Evolutionary conservation across 768 basidiomycete genomes (phyloP).

Genomic region (Russula compacta): DNA sequence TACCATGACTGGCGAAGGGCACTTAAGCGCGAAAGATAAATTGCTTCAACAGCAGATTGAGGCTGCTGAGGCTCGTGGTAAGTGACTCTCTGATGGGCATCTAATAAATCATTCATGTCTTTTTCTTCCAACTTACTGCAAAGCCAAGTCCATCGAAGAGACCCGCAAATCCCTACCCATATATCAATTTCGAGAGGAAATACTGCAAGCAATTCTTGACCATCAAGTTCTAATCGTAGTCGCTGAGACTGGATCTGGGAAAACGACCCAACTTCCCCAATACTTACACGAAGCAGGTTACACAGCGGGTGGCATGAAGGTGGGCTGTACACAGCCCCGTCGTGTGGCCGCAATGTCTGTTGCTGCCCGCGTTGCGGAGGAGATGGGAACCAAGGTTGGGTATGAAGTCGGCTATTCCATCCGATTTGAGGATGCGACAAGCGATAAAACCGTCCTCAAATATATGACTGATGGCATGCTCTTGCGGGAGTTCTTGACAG

Average conservation of each 20-base stretch:
- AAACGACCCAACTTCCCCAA: conserved; percentile 97
- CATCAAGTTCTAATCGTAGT: conserved; percentile 97
- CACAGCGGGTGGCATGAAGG: conserved; percentile 75
- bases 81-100: conserved; percentile 10
- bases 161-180: conserved; percentile 92
- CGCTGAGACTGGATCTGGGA: conserved; percentile 97
- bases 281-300: conserved; percentile 98
- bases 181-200: conserved; percentile 77
- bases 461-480: conserved; percentile 99
- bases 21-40: conserved; percentile 76
- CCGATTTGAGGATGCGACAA: conserved; percentile 98
- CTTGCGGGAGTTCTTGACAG: conserved; percentile 91
- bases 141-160: conserved; percentile 85
- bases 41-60: conserved; percentile 82
- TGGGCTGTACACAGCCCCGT: conserved; percentile 96
- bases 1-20: conserved; percentile 55
- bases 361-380: conserved; percentile 96
- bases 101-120: conserved; percentile 1
- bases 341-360: conserved; percentile 99
- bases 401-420: conserved; percentile 99
- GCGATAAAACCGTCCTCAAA: conserved; percentile 97
- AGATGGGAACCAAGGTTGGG: conserved; percentile 95
- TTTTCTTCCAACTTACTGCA: neutral
- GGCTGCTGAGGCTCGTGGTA: conserved; percentile 86
- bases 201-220: conserved; percentile 80